Evolutionary conservation across 225 moss, liverwort and hornwort genomes (phyloP), one percentile per base, ranked within the genome.

Genomic region (Straminergon stramineum): DNA sequence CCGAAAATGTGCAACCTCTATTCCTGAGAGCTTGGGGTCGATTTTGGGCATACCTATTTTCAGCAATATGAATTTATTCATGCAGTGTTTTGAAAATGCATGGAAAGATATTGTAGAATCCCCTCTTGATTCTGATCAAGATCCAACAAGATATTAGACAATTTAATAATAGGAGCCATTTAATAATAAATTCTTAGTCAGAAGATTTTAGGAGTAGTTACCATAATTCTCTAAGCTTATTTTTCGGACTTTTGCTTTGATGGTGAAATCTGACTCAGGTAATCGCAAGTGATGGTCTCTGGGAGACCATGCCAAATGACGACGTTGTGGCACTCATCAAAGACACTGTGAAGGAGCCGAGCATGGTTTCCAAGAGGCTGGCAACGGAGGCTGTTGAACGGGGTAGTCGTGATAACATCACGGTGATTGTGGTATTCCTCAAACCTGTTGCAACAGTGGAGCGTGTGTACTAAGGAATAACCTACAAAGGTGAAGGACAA

Each of bases 311-410:
- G 90, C 14, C 84, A 18, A 93, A 86, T 62, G 91, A 92, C 45
- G 93, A 93, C 27, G 95, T 95, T 20, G 91, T 93, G 81, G 85
- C 92, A 20, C 79, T 95, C 57, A 79, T 95, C n/a, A 92, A 89
- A 87, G 94, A 95, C 48, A 95, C 95, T 5, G 95, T 95, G 43
- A 95, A 95, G 81, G 95, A 95, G 88, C 95, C 95, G 28, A 90
- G 89, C 85, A 95, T 95, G 95, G 92, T 92, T 26, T 93, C 95
- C 63, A 95, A 95, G 87, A 90, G 95, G 90, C 75, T 95, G 34
- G 95, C 95, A 64, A 94, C 94, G 15, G 94, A 94, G 90, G 93
- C 95, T 65, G 90, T 95, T 20, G 95, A 95, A 68, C 88, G 92
- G 35, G 95, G 95, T 6, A 93, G 95, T 79, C 94, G 90, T 45